Base-by-base conservation (phyloP, 345 rosid genomes). In the Linum trigynum region DNA sequence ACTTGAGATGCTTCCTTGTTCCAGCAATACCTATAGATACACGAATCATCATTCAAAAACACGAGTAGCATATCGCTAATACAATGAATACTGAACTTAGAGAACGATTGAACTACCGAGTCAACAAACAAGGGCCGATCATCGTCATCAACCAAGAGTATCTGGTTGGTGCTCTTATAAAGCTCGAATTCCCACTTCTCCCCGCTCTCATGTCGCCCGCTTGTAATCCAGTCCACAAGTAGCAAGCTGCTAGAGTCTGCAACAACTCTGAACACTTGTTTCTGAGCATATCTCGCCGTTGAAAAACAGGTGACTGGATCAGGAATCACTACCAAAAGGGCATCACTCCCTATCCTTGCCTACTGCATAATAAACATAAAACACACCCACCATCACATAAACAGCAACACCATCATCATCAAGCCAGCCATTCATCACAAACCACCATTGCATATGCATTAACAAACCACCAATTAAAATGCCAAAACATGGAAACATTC, bases 261-360 rank as follows among this genome's bases (percentile, higher is more conserved):
- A 69, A 62, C 68, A 66, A 88, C 77, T 73, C 79, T 82, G 68
- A 94, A 94, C 38, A 81, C 73, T 78, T 94, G 96, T 72, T 94
- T 86, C 79, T 94, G 97, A 69, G 72, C 83, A 76, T 88, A 94
- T 65, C 92, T 86, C 3, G 96, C 89, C 1, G 88, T 84, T 65
- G 96, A 85, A 81, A 90, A 90, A 69, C 97, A 94, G 6, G 99
- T 90, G 62, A 94, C 95, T 16, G 95, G 96, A 78, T 90, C 95
- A 50, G 97, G 99, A 73, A 90, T 77, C 71, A 88, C 79, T 45
- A 77, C 96, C 63, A 88, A 82, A 62, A 85, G 78, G 65, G 89
- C 78, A 58, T 69, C 82, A 58, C 77, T 79, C 64, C 99, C 95
- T 16, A 94, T 66, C 75, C 75, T 85, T 62, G 85, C 97, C 96